Percentiles rank a stretch among this genome's conserved stretches.
phyloP scores from a whole-genome alignment of 1,139 yeast genomes.

The Pichia sp. region DNA sequence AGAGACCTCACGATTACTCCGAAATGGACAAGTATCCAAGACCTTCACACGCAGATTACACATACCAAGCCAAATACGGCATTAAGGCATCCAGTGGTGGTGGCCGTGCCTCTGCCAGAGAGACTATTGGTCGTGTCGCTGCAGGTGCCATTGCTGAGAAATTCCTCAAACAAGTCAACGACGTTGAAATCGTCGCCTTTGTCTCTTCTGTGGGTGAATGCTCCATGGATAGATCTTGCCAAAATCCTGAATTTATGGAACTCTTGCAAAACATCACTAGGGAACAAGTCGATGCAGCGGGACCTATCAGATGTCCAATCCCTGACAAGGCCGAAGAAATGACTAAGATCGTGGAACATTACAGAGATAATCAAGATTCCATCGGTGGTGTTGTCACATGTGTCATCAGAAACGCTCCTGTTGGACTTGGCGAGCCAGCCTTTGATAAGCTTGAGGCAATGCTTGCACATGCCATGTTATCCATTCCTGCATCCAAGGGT shows the following conservation, averaged over 20 bases:
- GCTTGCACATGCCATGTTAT: constrained; percentile 95
- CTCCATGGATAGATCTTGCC: constrained; percentile 67
- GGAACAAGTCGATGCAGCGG: constrained; percentile 78
- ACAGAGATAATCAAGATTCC: constrained; percentile 83
- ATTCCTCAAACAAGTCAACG: constrained; percentile 64
- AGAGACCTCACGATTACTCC: constrained; percentile 90
- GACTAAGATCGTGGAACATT: constrained; percentile 81
- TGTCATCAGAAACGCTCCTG: constrained; percentile 87
- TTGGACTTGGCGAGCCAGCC: constrained; percentile 95
- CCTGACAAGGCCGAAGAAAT: constrained; percentile 61
- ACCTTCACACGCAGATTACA: constrained; percentile 97
- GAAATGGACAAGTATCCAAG: constrained; percentile 95
- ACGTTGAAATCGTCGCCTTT: constrained; percentile 93
- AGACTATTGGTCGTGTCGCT: constrained; percentile 97
- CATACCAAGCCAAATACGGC: constrained; percentile 86
- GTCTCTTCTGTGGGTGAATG: constrained; percentile 84
- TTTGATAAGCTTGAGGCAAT: constrained; percentile 93
- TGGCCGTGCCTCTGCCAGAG: constrained; percentile 95
- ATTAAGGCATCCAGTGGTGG: constrained; percentile 94
- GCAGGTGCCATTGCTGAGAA: constrained; percentile 99
- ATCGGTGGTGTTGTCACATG: constrained; percentile 98
- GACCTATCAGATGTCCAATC: constrained; percentile 94
- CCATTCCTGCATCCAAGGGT: constrained; percentile 96
- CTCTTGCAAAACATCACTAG: constrained; percentile 72
- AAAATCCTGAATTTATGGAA: constrained; percentile 55